A percentile compares a stretch with the other conserved stretches of the same genome.
phyloP scores from a whole-genome alignment of 2,329 filamentous ascomycete species.

The Rachicladosporium sp. region DNA sequence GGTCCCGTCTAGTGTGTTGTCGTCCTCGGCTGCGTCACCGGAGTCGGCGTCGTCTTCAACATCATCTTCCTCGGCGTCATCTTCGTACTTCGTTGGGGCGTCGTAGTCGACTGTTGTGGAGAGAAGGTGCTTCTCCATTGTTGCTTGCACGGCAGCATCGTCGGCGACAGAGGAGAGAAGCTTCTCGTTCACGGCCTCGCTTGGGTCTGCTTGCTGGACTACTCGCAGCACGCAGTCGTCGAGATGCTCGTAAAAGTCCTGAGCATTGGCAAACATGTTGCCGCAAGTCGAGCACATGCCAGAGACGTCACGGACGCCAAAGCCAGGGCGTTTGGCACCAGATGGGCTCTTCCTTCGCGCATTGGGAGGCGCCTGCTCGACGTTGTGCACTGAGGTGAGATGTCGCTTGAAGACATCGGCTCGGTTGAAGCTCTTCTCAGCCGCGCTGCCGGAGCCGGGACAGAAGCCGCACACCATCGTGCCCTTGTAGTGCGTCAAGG shows the following conservation, averaged over 20 bases:
- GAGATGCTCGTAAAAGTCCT: constrained; percentile 95
- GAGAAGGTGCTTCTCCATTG: constrained; percentile 46
- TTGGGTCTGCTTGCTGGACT: constrained; percentile 47
- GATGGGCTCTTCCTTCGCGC: constrained; percentile 60
- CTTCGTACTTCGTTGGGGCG: constrained; percentile 34
- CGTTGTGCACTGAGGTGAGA: constrained; percentile 76
- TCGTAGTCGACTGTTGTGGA: constrained; percentile 35
- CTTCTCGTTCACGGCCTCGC: constrained; percentile 45
- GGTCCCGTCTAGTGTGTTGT: constrained; percentile 35
- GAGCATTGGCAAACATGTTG: constrained; percentile 68
- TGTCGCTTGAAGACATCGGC: constrained; percentile 95
- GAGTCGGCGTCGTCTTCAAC: constrained; percentile 46
- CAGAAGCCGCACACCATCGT: constrained; percentile 97
- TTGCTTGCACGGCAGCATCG: constrained; percentile 44
- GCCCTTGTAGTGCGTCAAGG: constrained; percentile 89
- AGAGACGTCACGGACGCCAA: constrained; percentile 62
- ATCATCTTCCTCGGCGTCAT: constrained; percentile 46
- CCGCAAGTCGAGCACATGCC: constrained; percentile 90
- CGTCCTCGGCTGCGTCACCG: constrained; percentile 20
- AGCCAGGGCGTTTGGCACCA: constrained; percentile 47
- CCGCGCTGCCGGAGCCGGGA: constrained; percentile 72
- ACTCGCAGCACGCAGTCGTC: constrained; percentile 57
- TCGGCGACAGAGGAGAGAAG: constrained; percentile 47
- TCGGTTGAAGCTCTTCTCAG: constrained; percentile 90
- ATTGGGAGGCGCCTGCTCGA: constrained; percentile 87